Evolutionary conservation across 768 basidiomycete genomes (phyloP), one percentile per base, ranked within the genome.

Genomic region (Kwoniella europaea): DNA sequence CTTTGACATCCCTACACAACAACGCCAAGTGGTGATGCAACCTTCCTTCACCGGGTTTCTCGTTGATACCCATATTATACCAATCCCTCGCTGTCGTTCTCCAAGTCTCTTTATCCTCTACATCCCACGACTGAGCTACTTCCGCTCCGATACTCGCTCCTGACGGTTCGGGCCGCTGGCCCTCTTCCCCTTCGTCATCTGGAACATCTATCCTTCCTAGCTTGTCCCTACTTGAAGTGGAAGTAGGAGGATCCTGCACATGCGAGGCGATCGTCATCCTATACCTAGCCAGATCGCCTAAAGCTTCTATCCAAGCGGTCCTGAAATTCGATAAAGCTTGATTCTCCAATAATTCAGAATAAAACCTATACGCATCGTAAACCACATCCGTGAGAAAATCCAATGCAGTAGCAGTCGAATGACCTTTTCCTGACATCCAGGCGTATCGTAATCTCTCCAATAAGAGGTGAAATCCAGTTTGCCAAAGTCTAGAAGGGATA

Each of bases 311-410:
- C 97, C 97, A 99, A 18, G 90, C 90, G 2, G 88, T 86, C 69
- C 90, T 89, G 86, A 93, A 97, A 7, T 85, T 82, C 1, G 82
- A 84, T 56, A 98, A 87, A 1, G 86, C 87, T 10, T 88, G 89
- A 80, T 97, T 91, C 78, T 98, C 96, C 61, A 94, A 86, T 2
- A 98, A 87, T 50, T 90, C 89, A 0, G 94, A 91, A 85, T 98
- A 98, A 78, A 95, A 96, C 0, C 90, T 90, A 84, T 98, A 99
- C 0, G 96, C 92, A 74, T 93, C 97, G 76, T 94, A 93, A 54
- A 97, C 93, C 75, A 94, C 95, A 72, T 94, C 94, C 78, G 94
- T 92, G 0, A 98, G 88, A 70, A 94, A 92, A 72, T 99, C 97
- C 29, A 95, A 87, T 27, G 75, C 78, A 16, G 63, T 55, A 6